Evolutionary conservation across 192 early-diverging fungal species (phyloP), one percentile per base, ranked within the genome.

Genomic region (Coemansia sp.): DNA sequence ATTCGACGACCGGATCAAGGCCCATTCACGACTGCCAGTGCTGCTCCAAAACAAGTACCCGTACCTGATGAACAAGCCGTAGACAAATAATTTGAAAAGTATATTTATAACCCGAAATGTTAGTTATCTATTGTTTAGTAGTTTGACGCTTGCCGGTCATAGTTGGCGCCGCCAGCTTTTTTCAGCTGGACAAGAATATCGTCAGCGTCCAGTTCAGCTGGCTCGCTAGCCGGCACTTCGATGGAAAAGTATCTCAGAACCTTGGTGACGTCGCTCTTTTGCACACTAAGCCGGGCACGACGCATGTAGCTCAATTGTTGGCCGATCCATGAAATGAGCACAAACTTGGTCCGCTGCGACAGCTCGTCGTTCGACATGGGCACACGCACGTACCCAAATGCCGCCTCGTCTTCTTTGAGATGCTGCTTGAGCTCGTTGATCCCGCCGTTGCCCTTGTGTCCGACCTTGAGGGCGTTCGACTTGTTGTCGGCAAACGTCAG

Each of bases 221-320:
- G 21, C 25, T 84, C 81, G 23, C 66, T 70, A 1, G 90, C 91
- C 11, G 86, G 76, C 19, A 94, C 67, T 72, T 94, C 92, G 48
- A 92, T 84, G 4, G 90, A 87, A 65, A 87, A 92, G 49, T 58
- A 76, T 47, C 82, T 83, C 25, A 93, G 49, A 17, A 91, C 83
- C 29, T 79, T 80, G 83, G 90, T 93, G 41, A 94, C 89, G 41
- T 89, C 88, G 19, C 87, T 70, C 66, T 92, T 90, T 71, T 94
- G 92, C 25, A 81, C 84, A 19, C 87, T 83, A 19, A 94, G 77
- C 75, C 89, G 91, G 50, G 90, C 92, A 58, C 86, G 86, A 10
- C 90, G 83, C 90, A 93, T 92, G 32, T 92, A 81, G 63, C 86
- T 86, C 6, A 91, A 86, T 12, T 76, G 35, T 11, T 80, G 67